phyloP scores from a whole-genome alignment of 2,329 filamentous ascomycete genomes.

The Corynespora cassiicola region DNA sequence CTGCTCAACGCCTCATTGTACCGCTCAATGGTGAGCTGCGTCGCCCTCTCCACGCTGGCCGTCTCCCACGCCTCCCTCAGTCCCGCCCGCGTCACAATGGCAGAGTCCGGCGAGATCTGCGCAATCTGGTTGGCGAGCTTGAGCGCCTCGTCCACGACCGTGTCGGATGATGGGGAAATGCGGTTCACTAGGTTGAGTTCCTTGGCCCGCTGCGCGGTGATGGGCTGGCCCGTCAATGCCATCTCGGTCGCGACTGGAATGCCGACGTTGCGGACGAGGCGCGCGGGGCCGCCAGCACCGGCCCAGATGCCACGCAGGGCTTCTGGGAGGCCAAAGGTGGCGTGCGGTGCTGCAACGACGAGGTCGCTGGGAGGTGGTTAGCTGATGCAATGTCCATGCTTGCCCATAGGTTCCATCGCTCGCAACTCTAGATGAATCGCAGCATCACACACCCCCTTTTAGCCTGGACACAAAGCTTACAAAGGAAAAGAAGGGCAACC shows the following conservation, averaged over 20 bases:
- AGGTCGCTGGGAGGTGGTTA: constrained; percentile 51
- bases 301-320: constrained; percentile 62
- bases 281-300: constrained; percentile 59
- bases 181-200: constrained; percentile 51
- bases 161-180: constrained; percentile 43
- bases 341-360: constrained; percentile 59
- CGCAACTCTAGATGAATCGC: no score
- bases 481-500: constrained; percentile 17
- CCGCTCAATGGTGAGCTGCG: constrained; percentile 50
- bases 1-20: constrained; percentile 50
- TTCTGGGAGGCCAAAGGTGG: constrained; percentile 61
- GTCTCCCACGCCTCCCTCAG: constrained; percentile 43
- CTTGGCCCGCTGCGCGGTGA: constrained; percentile 54
- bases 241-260: constrained; percentile 59
- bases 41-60: constrained; percentile 45
- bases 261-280: constrained; percentile 57
- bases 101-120: constrained; percentile 44
- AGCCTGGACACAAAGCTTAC: no score
- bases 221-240: constrained; percentile 55
- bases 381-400: neutral
- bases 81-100: constrained; percentile 45
- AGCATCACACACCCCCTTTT: no score
- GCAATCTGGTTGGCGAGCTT: constrained; percentile 45
- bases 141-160: constrained; percentile 43
- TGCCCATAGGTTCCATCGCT: no score